Evolutionary conservation across 768 basidiomycete genomes (phyloP).

Genomic region (Amanita phalloides): DNA sequence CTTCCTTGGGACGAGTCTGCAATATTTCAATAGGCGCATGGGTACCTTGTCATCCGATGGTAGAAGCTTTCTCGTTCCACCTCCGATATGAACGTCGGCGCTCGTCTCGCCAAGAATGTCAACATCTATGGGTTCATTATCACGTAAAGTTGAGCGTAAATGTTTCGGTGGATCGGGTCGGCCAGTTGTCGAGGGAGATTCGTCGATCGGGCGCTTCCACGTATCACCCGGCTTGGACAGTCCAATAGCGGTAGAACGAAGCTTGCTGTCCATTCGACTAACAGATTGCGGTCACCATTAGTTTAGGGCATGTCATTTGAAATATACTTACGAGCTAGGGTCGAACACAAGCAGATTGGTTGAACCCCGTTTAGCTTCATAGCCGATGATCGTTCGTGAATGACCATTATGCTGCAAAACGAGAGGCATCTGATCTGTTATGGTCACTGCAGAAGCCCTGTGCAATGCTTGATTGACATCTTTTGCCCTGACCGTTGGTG

Average conservation of each 20-base stretch:
- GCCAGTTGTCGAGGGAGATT: not conserved
- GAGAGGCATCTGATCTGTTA: conserved; percentile 65
- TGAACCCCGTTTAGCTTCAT: conserved; percentile 50
- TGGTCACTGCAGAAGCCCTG: conserved; percentile 36
- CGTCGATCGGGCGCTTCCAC: not conserved
- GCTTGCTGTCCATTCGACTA: not conserved
- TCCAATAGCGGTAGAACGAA: not conserved
- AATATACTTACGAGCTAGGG: conserved; percentile 45
- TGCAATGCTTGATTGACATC: conserved; percentile 45
- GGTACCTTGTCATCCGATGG: not conserved
- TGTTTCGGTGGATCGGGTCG: not conserved
- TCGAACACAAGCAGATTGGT: conserved; percentile 70
- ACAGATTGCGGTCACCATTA: not conserved
- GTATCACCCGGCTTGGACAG: not conserved
- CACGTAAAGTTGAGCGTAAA: not conserved
- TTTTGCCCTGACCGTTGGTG: conserved; percentile 13
- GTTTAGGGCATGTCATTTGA: not conserved
- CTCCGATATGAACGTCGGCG: not conserved
- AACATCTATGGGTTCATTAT: not conserved
- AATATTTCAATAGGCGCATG: not conserved
- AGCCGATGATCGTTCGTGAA: conserved; percentile 82
- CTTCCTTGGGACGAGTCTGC: conserved; percentile 11
- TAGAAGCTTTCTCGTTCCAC: not conserved
- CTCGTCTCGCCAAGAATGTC: not conserved
- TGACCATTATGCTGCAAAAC: conserved; percentile 80